phyloP scores from a whole-genome alignment of 2,329 filamentous ascomycete genomes.

The Penicillium fuscoglaucum region DNA sequence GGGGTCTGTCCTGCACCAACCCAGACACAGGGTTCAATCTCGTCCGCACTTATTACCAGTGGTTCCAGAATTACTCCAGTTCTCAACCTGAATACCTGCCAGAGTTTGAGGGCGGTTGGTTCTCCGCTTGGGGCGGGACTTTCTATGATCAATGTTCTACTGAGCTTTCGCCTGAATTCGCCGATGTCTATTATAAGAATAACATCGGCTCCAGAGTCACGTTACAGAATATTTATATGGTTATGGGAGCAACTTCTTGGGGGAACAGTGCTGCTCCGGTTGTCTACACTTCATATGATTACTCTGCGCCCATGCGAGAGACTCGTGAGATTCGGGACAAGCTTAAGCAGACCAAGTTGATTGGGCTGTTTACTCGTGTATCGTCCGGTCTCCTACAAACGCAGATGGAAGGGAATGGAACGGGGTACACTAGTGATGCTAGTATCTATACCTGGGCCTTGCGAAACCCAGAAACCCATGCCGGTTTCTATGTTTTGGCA shows the following conservation, averaged over 20 bases:
- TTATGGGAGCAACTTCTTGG: conserved; percentile 59
- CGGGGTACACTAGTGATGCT: conserved; percentile 46
- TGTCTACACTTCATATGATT: conserved; percentile 52
- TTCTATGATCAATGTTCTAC: conserved; percentile 54
- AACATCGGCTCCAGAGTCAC: conserved; percentile 54
- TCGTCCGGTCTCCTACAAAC: conserved; percentile 54
- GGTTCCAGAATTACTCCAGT: conserved; percentile 56
- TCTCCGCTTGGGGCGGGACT: conserved; percentile 54
- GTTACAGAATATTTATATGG: conserved; percentile 54
- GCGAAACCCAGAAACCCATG: conserved; percentile 51
- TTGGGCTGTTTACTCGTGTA: conserved; percentile 56
- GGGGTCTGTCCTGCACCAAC: conserved; percentile 53
- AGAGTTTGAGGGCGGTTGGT: conserved; percentile 57
- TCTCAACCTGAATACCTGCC: conserved; percentile 56
- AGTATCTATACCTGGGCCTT: conserved; percentile 55
- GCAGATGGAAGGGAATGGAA: conserved; percentile 57
- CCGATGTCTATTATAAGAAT: conserved; percentile 59
- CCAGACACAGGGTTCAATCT: conserved; percentile 51
- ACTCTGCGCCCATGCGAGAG: conserved; percentile 54
- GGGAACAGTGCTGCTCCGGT: conserved; percentile 53
- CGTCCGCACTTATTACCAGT: conserved; percentile 56
- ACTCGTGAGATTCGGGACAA: conserved; percentile 56
- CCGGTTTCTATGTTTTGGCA: conserved; percentile 54
- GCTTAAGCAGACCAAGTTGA: conserved; percentile 56
- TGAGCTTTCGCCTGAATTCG: conserved; percentile 50